Percentiles rank a stretch among this genome's conserved stretches.
These are phyloP conservation scores for Lachancea dasiensis DNA, from an alignment of 805 yeast species.

Conservation along the genomic window DNA sequence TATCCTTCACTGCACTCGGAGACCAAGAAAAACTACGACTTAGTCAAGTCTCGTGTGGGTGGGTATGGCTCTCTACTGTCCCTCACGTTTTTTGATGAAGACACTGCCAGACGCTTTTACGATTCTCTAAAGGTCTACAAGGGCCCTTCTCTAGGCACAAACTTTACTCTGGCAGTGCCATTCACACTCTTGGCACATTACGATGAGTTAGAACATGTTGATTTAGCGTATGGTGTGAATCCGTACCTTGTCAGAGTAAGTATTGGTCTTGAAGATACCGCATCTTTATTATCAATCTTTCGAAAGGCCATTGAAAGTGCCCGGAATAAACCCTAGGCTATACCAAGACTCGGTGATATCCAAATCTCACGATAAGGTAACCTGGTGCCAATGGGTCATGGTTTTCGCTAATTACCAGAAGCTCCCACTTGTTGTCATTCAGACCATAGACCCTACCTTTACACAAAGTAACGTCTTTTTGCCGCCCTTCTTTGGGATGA, in stretches of 20 bases:
- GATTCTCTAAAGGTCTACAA: conserved; percentile 46
- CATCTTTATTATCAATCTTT: too few species aligned
- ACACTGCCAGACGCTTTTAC: conserved; percentile 67
- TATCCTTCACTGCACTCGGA: conserved; percentile 57
- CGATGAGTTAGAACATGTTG: conserved; percentile 71
- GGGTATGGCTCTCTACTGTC: conserved; percentile 90
- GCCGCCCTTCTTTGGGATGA: too few species aligned
- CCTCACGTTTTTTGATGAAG: conserved; percentile 56
- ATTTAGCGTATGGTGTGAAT: conserved; percentile 75
- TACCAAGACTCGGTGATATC: too few species aligned
- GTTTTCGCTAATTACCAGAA: too few species aligned
- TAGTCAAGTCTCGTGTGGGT: conserved; percentile 51
- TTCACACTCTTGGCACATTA: conserved; percentile 80
- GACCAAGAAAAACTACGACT: conserved; percentile 63
- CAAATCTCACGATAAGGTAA: too few species aligned
- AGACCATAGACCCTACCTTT: too few species aligned
- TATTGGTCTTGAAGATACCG: conserved; percentile 75
- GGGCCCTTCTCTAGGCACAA: conserved; percentile 90
- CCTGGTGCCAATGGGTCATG: too few species aligned
- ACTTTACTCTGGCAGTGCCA: conserved; percentile 72
- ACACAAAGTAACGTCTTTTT: too few species aligned
- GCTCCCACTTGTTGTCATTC: too few species aligned
- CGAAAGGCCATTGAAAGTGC: too few species aligned
- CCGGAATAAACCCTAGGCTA: too few species aligned
- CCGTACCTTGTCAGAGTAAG: conserved; percentile 67